Evolutionary conservation across 2,329 filamentous ascomycete genomes (phyloP).

Genomic region (Penicillium sp.): DNA sequence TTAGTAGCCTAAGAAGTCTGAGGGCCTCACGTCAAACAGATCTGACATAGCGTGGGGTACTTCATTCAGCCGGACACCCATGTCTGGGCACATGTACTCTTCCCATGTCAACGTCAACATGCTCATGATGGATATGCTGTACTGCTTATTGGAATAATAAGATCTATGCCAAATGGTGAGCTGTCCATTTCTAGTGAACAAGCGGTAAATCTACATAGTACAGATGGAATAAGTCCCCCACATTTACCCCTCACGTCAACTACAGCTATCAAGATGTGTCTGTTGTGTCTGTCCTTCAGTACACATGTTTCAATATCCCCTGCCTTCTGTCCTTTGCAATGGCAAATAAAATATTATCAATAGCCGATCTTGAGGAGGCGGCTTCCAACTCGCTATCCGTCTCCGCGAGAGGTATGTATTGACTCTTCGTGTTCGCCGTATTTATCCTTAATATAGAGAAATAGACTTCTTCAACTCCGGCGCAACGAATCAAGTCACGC

Average conservation of each 20-base stretch:
- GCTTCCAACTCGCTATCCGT: slow-evolving; percentile 9
- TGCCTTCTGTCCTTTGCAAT: neutral
- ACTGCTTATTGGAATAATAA: neutral
- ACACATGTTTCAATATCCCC: neutral
- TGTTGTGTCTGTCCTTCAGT: neutral
- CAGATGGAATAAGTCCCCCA: neutral
- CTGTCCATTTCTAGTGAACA: neutral
- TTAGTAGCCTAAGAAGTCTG: neutral
- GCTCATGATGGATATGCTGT: slow-evolving; percentile 5
- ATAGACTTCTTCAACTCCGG: slow-evolving; percentile 51
- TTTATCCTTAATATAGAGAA: neutral
- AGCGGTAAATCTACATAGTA: neutral
- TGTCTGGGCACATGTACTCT: slow-evolving; percentile 10
- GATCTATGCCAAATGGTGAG: neutral
- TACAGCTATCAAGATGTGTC: neutral
- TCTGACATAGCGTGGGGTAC: slow-evolving; percentile 11
- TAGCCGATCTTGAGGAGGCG: slow-evolving; percentile 14
- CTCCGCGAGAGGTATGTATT: slow-evolving; percentile 10
- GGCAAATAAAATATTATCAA: slow-evolving; percentile 12
- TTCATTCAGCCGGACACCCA: slow-evolving; percentile 15
- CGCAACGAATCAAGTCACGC: slow-evolving; percentile 30
- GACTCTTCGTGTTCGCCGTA: neutral
- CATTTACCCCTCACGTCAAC: slow-evolving; percentile 2
- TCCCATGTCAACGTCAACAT: slow-evolving; percentile 8
- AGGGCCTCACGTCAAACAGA: slow-evolving; percentile 9